Evolutionary conservation across 768 basidiomycete genomes (phyloP), one percentile per base, ranked within the genome.

Genomic region (Nevesoporus exiguus): DNA sequence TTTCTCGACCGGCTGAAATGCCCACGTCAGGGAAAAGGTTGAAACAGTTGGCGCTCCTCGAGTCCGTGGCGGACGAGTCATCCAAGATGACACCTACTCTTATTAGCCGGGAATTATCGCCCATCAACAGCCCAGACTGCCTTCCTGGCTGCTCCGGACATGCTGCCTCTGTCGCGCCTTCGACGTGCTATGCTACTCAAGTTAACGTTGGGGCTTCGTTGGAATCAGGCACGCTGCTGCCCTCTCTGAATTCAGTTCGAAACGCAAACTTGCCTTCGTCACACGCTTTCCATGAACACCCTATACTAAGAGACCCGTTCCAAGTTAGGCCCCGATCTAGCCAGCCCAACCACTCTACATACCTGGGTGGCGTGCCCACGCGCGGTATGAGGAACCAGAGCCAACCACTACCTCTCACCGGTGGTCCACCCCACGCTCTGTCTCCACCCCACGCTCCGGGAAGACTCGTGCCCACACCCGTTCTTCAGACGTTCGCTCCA

Each of bases 11-110:
- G 7, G 67, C 71, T 24, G 84, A 80, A 56, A 71, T 82, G 10
- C 79, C 82, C 8, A 72, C 78, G 5, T 82, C 83, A 30, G 78
- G 83, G 14, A 86, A 83, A 65, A 80, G 78, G 52, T 67, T 88
- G 68, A 83, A 83, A 67, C 89, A 85, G 59, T 74, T 86, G 24
- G 87, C 87, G 2, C 73, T 90, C 55, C 73, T 89, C 11, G 87
- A 90, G 65, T 75, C 80, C 14, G 82, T 90, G 33, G 86, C 83
- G 0, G 82, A 85, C 61, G 88, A 91, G 66, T 88, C 89, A 5
- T 84, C 83, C 7, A 77, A 79, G 55, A 77, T 84, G 76, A 77
- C 81, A 24, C 76, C 81, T 54, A 71, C 64, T 53, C 66, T 71
- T 53, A 59, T 59, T 47, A 62, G 39, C 45, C 59, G 58, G 31